Evolutionary conservation across 2,329 filamentous ascomycete genomes (phyloP).

Genomic region (Penicillium sp.): DNA sequence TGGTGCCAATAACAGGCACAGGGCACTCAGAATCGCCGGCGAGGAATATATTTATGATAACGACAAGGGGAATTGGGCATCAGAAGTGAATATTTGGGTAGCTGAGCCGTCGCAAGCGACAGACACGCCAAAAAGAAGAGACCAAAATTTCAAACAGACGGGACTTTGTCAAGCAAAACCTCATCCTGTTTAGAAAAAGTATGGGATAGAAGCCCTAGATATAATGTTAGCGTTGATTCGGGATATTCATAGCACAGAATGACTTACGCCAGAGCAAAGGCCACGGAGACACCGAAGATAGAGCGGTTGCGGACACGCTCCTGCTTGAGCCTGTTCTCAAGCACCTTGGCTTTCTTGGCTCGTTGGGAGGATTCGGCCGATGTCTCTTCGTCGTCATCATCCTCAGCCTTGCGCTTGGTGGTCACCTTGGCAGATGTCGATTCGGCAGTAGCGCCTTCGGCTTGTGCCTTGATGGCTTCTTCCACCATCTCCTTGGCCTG

Average conservation of each 20-base stretch:
- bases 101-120: slow-evolving; percentile 8
- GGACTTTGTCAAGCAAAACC: slow-evolving; percentile 5
- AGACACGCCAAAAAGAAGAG: neutral
- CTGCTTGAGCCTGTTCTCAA: slow-evolving; percentile 78
- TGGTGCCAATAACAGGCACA: slow-evolving; percentile 18
- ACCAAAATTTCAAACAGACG: neutral
- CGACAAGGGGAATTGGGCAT: slow-evolving; percentile 23
- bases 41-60: slow-evolving; percentile 32
- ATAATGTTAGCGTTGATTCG: slow-evolving; percentile 20
- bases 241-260: neutral
- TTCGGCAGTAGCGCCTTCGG: slow-evolving; percentile 38
- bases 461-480: slow-evolving; percentile 57
- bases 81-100: slow-evolving; percentile 11
- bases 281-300: slow-evolving; percentile 80
- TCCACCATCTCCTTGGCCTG: slow-evolving; percentile 87
- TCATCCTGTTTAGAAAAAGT: slow-evolving; percentile 42
- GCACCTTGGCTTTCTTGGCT: slow-evolving; percentile 67
- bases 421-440: slow-evolving; percentile 37
- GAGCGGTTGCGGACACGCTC: slow-evolving; percentile 84
- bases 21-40: slow-evolving; percentile 14
- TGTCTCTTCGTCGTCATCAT: slow-evolving; percentile 48
- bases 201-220: slow-evolving; percentile 48
- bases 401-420: slow-evolving; percentile 73
- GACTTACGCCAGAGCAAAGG: slow-evolving; percentile 86
- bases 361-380: slow-evolving; percentile 47